Evolutionary conservation across 2,329 filamentous ascomycete species (phyloP), one percentile per base, ranked within the genome.

Genomic region (Aspergillus felis): DNA sequence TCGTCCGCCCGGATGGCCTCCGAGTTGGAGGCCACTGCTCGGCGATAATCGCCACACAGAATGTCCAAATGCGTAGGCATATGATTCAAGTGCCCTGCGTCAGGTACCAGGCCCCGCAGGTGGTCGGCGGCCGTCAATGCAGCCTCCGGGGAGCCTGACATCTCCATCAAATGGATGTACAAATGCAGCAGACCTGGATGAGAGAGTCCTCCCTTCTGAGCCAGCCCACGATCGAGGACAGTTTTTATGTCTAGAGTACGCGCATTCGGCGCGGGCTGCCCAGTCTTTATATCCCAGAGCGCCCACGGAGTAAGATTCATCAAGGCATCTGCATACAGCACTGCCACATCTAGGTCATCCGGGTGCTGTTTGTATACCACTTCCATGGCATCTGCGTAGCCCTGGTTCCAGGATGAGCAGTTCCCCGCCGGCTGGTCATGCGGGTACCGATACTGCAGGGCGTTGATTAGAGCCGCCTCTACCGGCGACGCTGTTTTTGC

Each of bases 51-150:
- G 12, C 90, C 90, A 28, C 86, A 82, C 0, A 92, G 80, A 10
- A 90, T 82, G 69, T 92, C 89, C 38, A 92, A 78, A 70, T 93
- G 90, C 0, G 85, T 85, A 0, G 89, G 89, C 90, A 93, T 92
- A 66, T 91, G 88, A 44, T 86, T 79, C 0, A 90, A 74, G 70
- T 92, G 89, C 0, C 88, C 88, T 0, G 84, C 80, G 67, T 91
- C 87, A 0, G 88, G 88, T 0, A 88, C 82, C 2, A 91, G 79
- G 9, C 78, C 79, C 24, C 88, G 84, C 10, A 91, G 78, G 24
- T 67, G 74, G 64, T 91, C 82, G 4, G 87, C 87, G 0, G 82
- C 78, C 0, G 81, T 75, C 17, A 90, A 70, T 1, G 86, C 89
- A 1, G 74, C 68, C 68, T 90, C 88, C 0, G 88, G 88, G 0